These are phyloP conservation scores for Cyclocybe aegerita DNA, from an alignment of 768 basidiomycete species.

Conservation along the genomic window DNA sequence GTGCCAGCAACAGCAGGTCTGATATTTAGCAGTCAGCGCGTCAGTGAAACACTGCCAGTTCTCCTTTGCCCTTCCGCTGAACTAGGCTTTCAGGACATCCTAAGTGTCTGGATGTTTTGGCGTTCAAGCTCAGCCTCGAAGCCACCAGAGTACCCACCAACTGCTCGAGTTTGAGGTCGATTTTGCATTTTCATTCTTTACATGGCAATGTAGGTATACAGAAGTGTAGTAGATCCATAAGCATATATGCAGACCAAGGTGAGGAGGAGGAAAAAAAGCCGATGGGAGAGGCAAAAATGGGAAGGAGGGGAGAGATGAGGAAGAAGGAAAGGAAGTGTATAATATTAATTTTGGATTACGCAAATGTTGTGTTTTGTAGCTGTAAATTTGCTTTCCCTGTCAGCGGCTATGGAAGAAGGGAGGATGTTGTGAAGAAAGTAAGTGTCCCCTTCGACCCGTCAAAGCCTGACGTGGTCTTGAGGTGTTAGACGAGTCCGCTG, in stretches of 20 bases:
- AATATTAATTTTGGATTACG: constrained; percentile 2
- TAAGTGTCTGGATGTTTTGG: constrained; percentile 14
- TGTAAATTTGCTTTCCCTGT: too few relatives aligned
- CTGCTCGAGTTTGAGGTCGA: too few relatives aligned
- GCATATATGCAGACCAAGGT: neutral
- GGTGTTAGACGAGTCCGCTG: constrained; percentile 63
- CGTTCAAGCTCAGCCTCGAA: too few relatives aligned
- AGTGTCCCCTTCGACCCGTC: too few relatives aligned
- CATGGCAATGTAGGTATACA: constrained; percentile 3
- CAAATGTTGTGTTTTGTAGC: neutral
- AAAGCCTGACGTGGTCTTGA: too few relatives aligned
- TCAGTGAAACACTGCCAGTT: neutral
- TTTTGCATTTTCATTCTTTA: neutral
- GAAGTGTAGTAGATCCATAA: constrained; percentile 2
- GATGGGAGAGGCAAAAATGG: neutral
- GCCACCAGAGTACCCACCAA: too few relatives aligned
- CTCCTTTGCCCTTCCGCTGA: neutral
- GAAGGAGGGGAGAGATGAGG: neutral
- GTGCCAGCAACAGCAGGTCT: constrained; percentile 6
- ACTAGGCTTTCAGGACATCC: constrained; percentile 9
- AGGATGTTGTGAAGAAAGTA: too few relatives aligned
- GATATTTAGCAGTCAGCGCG: constrained; percentile 13
- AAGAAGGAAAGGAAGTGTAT: neutral
- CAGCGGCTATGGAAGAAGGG: too few relatives aligned
- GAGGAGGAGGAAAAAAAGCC: neutral